Conservation (phyloP, 495 filamentous ascomycete genomes). For the Tuber calosporum region DNA sequence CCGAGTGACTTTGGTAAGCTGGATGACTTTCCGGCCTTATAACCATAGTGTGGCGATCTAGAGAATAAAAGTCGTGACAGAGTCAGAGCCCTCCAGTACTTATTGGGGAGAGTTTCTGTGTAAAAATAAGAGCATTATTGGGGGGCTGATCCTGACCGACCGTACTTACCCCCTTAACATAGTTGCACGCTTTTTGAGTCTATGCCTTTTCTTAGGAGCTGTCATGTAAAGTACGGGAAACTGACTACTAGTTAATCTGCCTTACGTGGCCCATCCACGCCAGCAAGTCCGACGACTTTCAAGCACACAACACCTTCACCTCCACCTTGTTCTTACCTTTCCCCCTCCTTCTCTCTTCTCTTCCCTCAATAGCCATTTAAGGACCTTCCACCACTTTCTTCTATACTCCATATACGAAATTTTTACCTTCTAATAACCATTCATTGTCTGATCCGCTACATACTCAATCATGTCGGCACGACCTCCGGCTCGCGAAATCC, state of each 20-base stretch:
- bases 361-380: not conserved
- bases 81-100: not conserved
- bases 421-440: not conserved
- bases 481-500: not conserved
- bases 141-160: not conserved
- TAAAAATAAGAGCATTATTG: not conserved
- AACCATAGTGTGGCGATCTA: not conserved
- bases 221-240: not conserved
- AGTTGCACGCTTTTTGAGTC: not conserved
- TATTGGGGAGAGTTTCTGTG: not conserved
- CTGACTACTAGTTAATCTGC: not conserved
- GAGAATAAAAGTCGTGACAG: not conserved
- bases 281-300: not conserved
- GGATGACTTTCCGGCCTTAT: not conserved
- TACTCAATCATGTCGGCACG: not conserved
- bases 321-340: not conserved
- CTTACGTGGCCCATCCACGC: conserved; percentile 1
- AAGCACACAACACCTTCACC: not conserved
- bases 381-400: not conserved
- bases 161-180: not conserved
- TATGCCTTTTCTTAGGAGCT: not conserved
- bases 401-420: not conserved
- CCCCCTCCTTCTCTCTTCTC: not conserved
- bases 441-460: not conserved
- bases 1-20: not conserved